A percentile compares a stretch with the other conserved stretches of the same genome.
These are phyloP conservation scores for Fusarium sulawesiense DNA, from an alignment of 2,329 filamentous ascomycete genomes.

Conservation along the genomic window DNA sequence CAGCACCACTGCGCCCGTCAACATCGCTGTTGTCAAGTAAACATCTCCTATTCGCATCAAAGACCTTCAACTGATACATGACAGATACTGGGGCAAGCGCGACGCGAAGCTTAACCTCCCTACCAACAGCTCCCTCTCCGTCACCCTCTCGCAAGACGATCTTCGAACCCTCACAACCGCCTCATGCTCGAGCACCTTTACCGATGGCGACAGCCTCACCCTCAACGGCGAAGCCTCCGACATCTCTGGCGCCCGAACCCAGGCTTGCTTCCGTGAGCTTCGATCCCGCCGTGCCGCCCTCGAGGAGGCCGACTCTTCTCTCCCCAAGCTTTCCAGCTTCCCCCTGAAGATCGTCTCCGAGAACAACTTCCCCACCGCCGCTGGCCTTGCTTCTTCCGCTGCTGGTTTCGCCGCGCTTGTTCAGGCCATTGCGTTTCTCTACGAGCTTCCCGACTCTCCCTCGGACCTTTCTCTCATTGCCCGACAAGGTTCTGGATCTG, in stretches of 20 bases:
- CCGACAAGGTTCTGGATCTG: conserved; percentile 92
- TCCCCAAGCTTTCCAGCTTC: conserved; percentile 83
- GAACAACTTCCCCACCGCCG: conserved; percentile 99
- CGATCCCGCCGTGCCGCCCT: conserved; percentile 80
- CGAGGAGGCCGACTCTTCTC: conserved; percentile 75
- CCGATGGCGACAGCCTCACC: conserved; percentile 74
- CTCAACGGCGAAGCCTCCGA: conserved; percentile 88
- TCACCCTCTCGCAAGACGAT: conserved; percentile 93
- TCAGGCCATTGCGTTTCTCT: conserved; percentile 90
- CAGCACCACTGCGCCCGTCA: conserved; percentile 96
- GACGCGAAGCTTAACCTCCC: conserved; percentile 94
- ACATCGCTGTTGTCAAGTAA: conserved; percentile 97
- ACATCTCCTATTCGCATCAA: conserved; percentile 20
- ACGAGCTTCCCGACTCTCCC: conserved; percentile 82
- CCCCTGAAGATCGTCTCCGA: conserved; percentile 89
- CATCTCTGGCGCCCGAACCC: conserved; percentile 87
- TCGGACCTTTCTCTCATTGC: conserved; percentile 90
- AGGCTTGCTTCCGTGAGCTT: conserved; percentile 91
- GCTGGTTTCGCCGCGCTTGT: conserved; percentile 78
- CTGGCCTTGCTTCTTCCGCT: conserved; percentile 81
- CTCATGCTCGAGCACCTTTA: conserved; percentile 82
- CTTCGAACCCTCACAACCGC: conserved; percentile 96
- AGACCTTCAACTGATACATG: neutral
- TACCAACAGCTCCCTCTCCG: conserved; percentile 96
- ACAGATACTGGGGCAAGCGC: conserved; percentile 91